Percentiles rank a stretch among this genome's conserved stretches.
phyloP scores from a whole-genome alignment of 1,284 basidiomycete genomes.

The Inonotus obliquus region DNA sequence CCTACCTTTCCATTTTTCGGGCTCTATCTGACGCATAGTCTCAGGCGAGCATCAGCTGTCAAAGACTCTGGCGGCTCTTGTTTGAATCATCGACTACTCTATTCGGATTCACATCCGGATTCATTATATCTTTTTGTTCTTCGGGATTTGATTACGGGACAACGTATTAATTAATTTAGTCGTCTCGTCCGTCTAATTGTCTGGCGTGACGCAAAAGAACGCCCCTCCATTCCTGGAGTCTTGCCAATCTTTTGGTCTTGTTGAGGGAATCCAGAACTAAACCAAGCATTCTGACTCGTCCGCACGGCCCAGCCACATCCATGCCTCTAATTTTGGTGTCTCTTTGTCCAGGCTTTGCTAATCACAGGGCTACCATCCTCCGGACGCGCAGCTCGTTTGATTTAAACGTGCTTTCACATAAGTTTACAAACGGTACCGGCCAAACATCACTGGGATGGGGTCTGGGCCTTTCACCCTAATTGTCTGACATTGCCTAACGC shows the following conservation, averaged over 20 bases:
- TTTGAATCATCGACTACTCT: neutral
- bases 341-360: too few relatives aligned
- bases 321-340: too few relatives aligned
- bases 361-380: too few relatives aligned
- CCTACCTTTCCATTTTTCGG: neutral
- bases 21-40: neutral
- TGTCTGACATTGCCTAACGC: too few relatives aligned
- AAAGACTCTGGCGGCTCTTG: neutral
- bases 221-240: neutral
- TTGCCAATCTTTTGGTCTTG: neutral
- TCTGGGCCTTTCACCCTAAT: too few relatives aligned
- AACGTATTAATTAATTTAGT: neutral
- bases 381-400: too few relatives aligned
- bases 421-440: neutral
- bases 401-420: neutral
- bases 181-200: neutral
- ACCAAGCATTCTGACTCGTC: neutral
- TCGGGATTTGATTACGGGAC: neutral
- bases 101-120: neutral
- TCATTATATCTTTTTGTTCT: neutral
- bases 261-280: neutral
- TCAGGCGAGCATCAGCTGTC: neutral
- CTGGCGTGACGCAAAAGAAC: neutral
- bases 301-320: too few relatives aligned
- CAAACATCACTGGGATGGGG: too few relatives aligned